phyloP scores from a whole-genome alignment of 2,329 filamentous ascomycete species.

The Xylariaceae sp. region DNA sequence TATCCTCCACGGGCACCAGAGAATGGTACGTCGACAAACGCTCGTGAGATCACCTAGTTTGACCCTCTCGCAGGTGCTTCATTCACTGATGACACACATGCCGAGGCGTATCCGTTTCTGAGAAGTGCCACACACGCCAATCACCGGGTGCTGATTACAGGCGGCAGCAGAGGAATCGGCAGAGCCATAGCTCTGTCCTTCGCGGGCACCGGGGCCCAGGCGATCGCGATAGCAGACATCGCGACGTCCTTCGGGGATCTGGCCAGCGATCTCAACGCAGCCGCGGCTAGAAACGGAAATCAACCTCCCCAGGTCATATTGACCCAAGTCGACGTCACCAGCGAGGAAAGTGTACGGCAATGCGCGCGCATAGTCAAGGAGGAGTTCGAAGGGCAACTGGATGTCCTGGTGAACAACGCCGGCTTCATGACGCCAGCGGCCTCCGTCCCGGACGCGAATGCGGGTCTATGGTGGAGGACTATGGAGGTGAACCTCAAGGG shows the following conservation, averaged over 20 bases:
- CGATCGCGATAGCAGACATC: conserved; percentile 48
- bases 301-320: conserved; percentile 24
- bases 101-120: too few species aligned
- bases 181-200: conserved; percentile 43
- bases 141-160: conserved; percentile 39
- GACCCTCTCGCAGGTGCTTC: too few species aligned
- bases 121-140: not conserved
- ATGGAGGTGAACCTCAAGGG: conserved; percentile 27
- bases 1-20: conserved; percentile 7
- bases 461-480: conserved; percentile 22
- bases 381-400: conserved; percentile 25
- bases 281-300: conserved; percentile 18
- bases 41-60: too few species aligned
- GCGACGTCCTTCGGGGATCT: conserved; percentile 37
- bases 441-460: conserved; percentile 17
- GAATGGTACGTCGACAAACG: conserved; percentile 4
- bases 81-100: too few species aligned
- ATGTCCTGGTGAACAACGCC: conserved; percentile 37
- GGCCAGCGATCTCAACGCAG: conserved; percentile 32
- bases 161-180: conserved; percentile 46
- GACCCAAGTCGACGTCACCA: conserved; percentile 30
- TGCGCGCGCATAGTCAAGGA: conserved; percentile 24
- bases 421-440: conserved; percentile 33
- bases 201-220: conserved; percentile 43
- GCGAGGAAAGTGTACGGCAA: conserved; percentile 26